Evolutionary conservation across 2,329 filamentous ascomycete species (phyloP), one percentile per base, ranked within the genome.

Genomic region (Ophiosphaerella narmari): DNA sequence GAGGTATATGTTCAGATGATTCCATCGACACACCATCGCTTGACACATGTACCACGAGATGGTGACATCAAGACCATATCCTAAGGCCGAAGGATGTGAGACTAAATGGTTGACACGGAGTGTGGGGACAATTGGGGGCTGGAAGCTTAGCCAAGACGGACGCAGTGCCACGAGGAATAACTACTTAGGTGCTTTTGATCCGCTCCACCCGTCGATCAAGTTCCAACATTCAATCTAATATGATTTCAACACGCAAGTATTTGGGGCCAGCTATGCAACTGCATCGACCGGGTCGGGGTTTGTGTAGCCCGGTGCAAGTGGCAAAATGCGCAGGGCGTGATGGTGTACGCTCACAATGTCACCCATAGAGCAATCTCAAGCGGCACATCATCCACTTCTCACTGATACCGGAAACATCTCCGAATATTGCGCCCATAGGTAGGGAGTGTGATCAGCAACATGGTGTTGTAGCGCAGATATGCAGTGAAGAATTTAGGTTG

Each of bases 121-220:
- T 49, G 57, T 46, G 49, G 54, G 57, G 54, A 24, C 12, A 44
- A 23, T 57, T 54, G 57, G 59, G 56, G 57, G 52, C 57, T 46
- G 47, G 42, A 53, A 55, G 57, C 49, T 56, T 52, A 51, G 45
- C 26, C 46, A 39, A 29, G 35, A 38, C 44, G 39, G 45, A 47
- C 49, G 34, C 46, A 36, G 52, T 50, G 24, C 37, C 36, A 40
- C 24, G 43, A 39, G 23, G 23, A 18, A 21, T 21, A 21, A 29
- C 16, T 34, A 34, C 43, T 18, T 18, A 18, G 16, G 16, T 18
- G 3, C 16, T 35, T 34, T 31, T 5, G 4, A 21, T 34, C 16
- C 43, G 43, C 36, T 39, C 35, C 29, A 26, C 35, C 21, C 14
- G 43, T 39, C 34, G 42, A 45, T 38, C 42, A 38, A 7, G 12